These are phyloP conservation scores for Paramyrothecium sp. DNA, from an alignment of 2,329 filamentous ascomycete genomes.

Conservation along the genomic window DNA sequence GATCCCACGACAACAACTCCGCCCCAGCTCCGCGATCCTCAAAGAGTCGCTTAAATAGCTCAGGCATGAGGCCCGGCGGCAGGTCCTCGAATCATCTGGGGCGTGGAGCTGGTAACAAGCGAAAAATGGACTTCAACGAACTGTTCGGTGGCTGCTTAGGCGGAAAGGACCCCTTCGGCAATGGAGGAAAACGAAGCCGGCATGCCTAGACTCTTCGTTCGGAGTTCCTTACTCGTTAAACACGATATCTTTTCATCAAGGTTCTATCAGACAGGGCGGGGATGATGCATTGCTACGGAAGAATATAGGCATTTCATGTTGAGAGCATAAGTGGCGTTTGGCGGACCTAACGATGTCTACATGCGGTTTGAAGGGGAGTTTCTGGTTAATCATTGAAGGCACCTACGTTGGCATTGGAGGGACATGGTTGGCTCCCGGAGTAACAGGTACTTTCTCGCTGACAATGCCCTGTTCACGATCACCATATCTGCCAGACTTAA, in stretches of 20 bases:
- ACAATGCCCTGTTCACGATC: background rate
- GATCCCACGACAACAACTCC: slow-evolving; percentile 35
- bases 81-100: slow-evolving; percentile 46
- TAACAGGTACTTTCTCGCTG: background rate
- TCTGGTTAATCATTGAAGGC: background rate
- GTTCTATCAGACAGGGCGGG: slow-evolving; percentile 9
- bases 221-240: slow-evolving; percentile 7
- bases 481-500: background rate
- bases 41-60: slow-evolving; percentile 24
- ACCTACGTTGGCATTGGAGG: background rate
- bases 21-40: slow-evolving; percentile 21
- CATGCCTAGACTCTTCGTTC: slow-evolving; percentile 33
- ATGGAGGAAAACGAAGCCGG: slow-evolving; percentile 48
- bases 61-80: slow-evolving; percentile 18
- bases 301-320: slow-evolving; percentile 31
- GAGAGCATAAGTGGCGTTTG: slow-evolving; percentile 36
- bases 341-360: slow-evolving; percentile 25
- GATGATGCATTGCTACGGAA: slow-evolving; percentile 28
- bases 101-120: slow-evolving; percentile 67
- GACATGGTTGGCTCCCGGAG: background rate
- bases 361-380: slow-evolving; percentile 16
- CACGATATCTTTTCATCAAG: background rate
- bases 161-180: slow-evolving; percentile 58
- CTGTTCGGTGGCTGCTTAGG: slow-evolving; percentile 70
- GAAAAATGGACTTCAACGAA: slow-evolving; percentile 70